Evolutionary conservation across 2,329 filamentous ascomycete genomes (phyloP).

Genomic region (Colletotrichum phormii): DNA sequence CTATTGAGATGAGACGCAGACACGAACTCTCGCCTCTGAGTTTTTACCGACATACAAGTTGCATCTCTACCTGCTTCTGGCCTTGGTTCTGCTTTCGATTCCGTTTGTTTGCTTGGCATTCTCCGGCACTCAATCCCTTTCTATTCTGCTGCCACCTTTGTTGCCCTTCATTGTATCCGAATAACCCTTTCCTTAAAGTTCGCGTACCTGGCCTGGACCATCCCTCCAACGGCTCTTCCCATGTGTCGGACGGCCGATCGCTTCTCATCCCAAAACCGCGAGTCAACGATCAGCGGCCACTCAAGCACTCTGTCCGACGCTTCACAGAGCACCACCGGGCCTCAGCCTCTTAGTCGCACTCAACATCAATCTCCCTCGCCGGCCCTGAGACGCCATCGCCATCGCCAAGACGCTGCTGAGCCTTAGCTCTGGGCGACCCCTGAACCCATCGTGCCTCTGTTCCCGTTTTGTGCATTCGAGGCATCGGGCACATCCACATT

Average conservation of each 20-base stretch:
- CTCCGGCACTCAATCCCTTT: neutral
- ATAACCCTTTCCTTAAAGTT: neutral
- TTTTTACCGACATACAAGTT: neutral
- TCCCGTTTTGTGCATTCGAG: neutral
- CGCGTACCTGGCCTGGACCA: neutral
- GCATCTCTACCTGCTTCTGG: neutral
- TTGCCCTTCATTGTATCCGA: conserved; percentile 1
- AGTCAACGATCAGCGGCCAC: neutral
- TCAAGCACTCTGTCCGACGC: neutral
- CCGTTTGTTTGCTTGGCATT: conserved; percentile 10
- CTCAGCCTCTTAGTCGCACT: neutral
- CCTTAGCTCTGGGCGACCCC: conserved; percentile 32
- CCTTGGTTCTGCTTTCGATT: neutral
- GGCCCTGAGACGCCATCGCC: conserved; percentile 25
- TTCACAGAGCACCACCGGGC: neutral
- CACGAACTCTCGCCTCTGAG: neutral
- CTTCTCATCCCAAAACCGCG: neutral
- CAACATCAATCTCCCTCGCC: conserved; percentile 4
- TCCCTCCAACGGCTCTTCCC: neutral
- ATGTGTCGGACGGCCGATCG: neutral
- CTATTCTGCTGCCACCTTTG: conserved; percentile 6
- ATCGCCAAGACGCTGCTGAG: conserved; percentile 33
- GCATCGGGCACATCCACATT: conserved; percentile 10
- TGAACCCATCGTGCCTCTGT: conserved; percentile 10
- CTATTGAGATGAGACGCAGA: neutral